Base-by-base conservation (phyloP, 2,329 filamentous ascomycete genomes). In the Akanthomyces uredinophilus region DNA sequence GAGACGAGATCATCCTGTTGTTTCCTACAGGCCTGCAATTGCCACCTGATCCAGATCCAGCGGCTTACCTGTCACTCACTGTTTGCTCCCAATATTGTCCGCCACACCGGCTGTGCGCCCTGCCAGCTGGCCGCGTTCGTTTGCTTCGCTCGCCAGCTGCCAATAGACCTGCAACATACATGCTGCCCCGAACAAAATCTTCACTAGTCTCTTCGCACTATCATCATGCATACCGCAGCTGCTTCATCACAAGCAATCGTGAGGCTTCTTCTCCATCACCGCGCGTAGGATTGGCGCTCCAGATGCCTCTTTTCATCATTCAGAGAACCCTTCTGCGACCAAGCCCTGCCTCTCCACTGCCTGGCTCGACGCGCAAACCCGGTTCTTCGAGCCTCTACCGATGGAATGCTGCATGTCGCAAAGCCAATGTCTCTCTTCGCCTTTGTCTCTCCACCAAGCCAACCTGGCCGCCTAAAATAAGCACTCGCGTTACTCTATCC, bases 321-420 rank as follows among this genome's bases (percentile, higher is more conserved):
- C 24, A 29, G n/a, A 20, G 29, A 13, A 39, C 39, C 39, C 29
- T 35, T 22, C 16, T 6, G 37, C 14, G 13, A 16, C 14, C 22
- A 18, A n/a, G 27, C 10, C 29, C 49, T 14, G 18, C 14, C 32
- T 22, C 22, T 47, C 20, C 44, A 13, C 13, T 16, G 5, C 44
- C 24, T 16, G 13, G 27, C 52, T 54, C 37, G 35, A 41, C 37
- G 52, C 7, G 32, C 32, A 35, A 35, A 35, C 32, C 2, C 52
- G 37, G 32, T n/a, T 24, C 24, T 50, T 14, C 18, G 8, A 51
- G 22, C 27, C 7, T 51, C 8, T 24, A 4, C 46, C 27, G 49
- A 20, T 50, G 56, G 46, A 51, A 59, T 56, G 54, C 39, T 56
- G 41, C 54, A 56, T 59, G 56, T 59, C 56, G 44, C 46, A 59